Evolutionary conservation across 2,329 filamentous ascomycete genomes (phyloP).

Genomic region (Penicillium janthinellum): DNA sequence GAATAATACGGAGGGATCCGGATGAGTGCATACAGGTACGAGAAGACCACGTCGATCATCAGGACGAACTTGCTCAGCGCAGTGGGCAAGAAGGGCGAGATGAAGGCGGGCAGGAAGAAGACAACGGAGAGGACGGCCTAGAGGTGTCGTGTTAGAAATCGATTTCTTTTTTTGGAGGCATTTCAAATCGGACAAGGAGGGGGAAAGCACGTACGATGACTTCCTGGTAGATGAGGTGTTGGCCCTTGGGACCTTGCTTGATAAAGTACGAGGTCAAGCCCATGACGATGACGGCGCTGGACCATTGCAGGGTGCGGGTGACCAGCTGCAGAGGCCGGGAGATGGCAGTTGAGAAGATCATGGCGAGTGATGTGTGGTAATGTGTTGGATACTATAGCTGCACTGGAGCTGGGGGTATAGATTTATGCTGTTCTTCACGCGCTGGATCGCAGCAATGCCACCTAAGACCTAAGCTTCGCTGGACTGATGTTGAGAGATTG

Average conservation of each 20-base stretch:
- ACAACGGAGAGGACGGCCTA: slow-evolving; percentile 40
- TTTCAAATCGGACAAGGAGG: neutral
- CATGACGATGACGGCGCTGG: slow-evolving; percentile 28
- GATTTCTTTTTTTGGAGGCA: too few species aligned
- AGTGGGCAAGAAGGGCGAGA: slow-evolving; percentile 43
- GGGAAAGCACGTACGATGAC: slow-evolving; percentile 21
- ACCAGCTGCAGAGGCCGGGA: slow-evolving; percentile 36
- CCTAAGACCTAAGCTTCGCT: neutral
- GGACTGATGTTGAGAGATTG: neutral
- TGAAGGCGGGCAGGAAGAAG: slow-evolving; percentile 47
- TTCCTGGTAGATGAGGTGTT: slow-evolving; percentile 28
- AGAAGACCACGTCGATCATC: slow-evolving; percentile 48
- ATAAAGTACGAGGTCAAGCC: slow-evolving; percentile 28
- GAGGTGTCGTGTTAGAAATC: slow-evolving; percentile 3
- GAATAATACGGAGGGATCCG: neutral
- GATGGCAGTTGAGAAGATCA: slow-evolving; percentile 28
- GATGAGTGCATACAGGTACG: slow-evolving; percentile 43
- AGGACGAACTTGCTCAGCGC: slow-evolving; percentile 42
- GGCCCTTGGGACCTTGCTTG: slow-evolving; percentile 17
- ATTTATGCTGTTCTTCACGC: neutral
- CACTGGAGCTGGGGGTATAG: neutral
- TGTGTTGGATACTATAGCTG: neutral
- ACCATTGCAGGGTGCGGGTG: slow-evolving; percentile 24
- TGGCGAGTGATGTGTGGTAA: slow-evolving; percentile 4
- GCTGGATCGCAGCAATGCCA: neutral